Evolutionary conservation across 495 filamentous ascomycete genomes (phyloP).

Genomic region (Aspergillus sclerotiicarbonarius): DNA sequence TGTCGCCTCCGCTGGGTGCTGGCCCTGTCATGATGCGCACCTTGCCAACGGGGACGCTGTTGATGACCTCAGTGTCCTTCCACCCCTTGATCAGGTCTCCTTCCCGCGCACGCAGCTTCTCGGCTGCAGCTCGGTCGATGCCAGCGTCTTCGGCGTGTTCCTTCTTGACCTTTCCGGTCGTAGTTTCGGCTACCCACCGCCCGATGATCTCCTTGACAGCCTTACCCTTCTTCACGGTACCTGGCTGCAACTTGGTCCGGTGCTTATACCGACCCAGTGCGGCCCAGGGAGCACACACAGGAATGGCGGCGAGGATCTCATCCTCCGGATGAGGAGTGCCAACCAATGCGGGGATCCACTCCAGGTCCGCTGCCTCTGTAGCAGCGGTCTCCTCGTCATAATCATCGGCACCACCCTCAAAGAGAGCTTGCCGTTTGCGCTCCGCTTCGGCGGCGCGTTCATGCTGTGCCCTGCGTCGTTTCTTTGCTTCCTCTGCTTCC

Average conservation of each 20-base stretch:
- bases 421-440: constrained; percentile 54
- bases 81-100: constrained; percentile 75
- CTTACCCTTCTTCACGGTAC: constrained; percentile 88
- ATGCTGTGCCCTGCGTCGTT: constrained; percentile 76
- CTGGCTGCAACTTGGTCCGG: constrained; percentile 89
- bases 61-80: constrained; percentile 79
- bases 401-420: constrained; percentile 54
- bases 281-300: constrained; percentile 86
- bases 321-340: constrained; percentile 77
- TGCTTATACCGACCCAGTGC: constrained; percentile 80
- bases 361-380: constrained; percentile 47
- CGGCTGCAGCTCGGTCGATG: constrained; percentile 60
- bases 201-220: constrained; percentile 84
- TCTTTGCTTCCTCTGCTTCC: constrained; percentile 61
- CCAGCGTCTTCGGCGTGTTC: constrained; percentile 48
- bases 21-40: constrained; percentile 73
- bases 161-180: constrained; percentile 48
- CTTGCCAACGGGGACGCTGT: constrained; percentile 79
- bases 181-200: constrained; percentile 62
- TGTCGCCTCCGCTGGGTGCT: constrained; percentile 43
- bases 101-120: constrained; percentile 79
- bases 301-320: constrained; percentile 84
- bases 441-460: constrained; percentile 64
- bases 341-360: constrained; percentile 69
- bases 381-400: constrained; percentile 54